phyloP scores from a whole-genome alignment of 2,329 filamentous ascomycete species.

The Aspergillus phoenicis region DNA sequence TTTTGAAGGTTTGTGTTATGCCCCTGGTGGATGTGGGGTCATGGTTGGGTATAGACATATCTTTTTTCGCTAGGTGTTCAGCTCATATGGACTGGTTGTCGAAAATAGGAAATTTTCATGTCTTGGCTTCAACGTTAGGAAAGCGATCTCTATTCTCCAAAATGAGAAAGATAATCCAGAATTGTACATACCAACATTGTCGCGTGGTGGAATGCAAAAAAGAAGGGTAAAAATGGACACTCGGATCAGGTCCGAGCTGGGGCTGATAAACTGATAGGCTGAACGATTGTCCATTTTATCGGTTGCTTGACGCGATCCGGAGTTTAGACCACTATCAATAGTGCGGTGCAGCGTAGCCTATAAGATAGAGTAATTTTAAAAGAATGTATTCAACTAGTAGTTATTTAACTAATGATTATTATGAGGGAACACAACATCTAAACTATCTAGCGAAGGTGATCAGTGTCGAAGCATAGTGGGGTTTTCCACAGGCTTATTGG shows the following conservation, averaged over 20 bases:
- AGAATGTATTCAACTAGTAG: no score
- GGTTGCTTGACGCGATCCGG: not conserved
- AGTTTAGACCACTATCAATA: not conserved
- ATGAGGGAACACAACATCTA: not conserved
- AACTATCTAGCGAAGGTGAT: not conserved
- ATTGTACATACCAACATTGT: not conserved
- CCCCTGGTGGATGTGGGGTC: conserved; percentile 1
- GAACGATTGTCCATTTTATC: not conserved
- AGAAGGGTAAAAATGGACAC: not conserved
- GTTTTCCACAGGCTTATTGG: not conserved
- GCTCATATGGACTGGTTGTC: not conserved
- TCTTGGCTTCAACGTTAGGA: not conserved
- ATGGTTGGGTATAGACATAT: not conserved
- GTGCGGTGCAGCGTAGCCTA: no score
- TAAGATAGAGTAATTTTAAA: no score
- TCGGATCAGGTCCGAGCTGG: conserved; percentile 16
- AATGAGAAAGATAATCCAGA: not conserved
- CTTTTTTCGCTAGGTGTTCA: not conserved
- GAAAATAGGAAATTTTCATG: not conserved
- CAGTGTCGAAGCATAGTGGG: not conserved
- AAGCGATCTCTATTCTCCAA: not conserved
- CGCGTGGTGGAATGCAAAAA: not conserved
- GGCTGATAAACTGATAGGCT: conserved; percentile 11
- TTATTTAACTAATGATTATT: not conserved
- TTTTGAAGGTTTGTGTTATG: conserved; percentile 22